Conservation (phyloP, 2,329 filamentous ascomycete genomes). For the Blastomyces gilchristii region DNA sequence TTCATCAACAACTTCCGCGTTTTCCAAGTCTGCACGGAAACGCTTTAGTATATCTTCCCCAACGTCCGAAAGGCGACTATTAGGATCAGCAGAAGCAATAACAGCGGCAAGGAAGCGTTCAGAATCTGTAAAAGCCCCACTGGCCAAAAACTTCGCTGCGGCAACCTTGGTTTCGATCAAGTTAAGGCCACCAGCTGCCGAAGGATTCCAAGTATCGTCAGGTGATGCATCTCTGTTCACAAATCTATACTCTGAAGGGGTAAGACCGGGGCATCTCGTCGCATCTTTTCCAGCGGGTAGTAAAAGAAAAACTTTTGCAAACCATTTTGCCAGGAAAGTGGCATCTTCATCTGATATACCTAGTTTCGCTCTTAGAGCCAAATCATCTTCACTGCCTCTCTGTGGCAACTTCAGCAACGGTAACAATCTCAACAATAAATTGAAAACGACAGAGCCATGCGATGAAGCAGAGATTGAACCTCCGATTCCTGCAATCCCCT, state of each 20-base stretch:
- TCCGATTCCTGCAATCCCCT: constrained; percentile 43
- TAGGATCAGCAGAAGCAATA: constrained; percentile 71
- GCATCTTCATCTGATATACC: constrained; percentile 63
- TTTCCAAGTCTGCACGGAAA: constrained; percentile 58
- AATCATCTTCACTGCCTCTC: constrained; percentile 69
- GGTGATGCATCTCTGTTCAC: constrained; percentile 47
- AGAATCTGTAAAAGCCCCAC: constrained; percentile 71
- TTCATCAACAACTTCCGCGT: constrained; percentile 49
- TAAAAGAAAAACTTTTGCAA: constrained; percentile 67
- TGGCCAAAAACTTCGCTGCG: constrained; percentile 62
- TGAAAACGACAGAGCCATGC: constrained; percentile 61
- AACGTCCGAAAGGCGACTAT: constrained; percentile 64
- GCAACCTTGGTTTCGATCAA: constrained; percentile 60
- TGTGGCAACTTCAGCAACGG: constrained; percentile 57
- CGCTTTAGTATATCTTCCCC: constrained; percentile 84
- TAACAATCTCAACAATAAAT: constrained; percentile 68
- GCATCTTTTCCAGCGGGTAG: constrained; percentile 38
- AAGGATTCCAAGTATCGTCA: constrained; percentile 51
- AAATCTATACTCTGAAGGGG: constrained; percentile 57
- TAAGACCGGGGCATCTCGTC: constrained; percentile 50
- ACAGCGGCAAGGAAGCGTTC: constrained; percentile 78
- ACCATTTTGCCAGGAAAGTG: constrained; percentile 59
- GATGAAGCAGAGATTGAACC: constrained; percentile 28
- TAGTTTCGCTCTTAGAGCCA: constrained; percentile 53
- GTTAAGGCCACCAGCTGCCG: constrained; percentile 51